A percentile compares a stretch with the other conserved stretches of the same genome.
phyloP scores from a whole-genome alignment of 202 grass and related monocot species.

The Musa balbisiana region DNA sequence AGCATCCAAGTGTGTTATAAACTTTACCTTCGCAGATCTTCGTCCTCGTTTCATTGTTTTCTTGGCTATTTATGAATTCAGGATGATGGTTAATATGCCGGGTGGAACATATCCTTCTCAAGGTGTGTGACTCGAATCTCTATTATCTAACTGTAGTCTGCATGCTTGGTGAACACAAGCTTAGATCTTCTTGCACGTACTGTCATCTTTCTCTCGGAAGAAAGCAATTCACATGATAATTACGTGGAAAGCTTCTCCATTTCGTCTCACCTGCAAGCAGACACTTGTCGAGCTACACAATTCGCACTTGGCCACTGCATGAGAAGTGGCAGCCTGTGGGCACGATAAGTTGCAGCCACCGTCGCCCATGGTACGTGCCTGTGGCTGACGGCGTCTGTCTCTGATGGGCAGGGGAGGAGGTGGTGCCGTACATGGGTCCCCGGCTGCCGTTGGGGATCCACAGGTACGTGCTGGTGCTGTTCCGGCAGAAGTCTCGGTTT shows the following conservation, averaged over 20 bases:
- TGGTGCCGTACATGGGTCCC: conserved; percentile 62
- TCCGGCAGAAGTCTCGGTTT: conserved; percentile 55
- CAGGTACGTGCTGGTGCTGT: conserved; percentile 65
- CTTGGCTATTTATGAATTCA: conserved; percentile 1
- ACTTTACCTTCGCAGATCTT: neutral
- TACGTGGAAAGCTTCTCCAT: no score
- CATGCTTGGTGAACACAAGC: no score
- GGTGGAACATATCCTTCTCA: conserved; percentile 49
- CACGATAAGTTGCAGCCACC: neutral
- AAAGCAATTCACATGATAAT: no score
- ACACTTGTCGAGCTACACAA: conserved; percentile 12
- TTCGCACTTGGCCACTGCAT: neutral
- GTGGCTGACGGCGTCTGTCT: neutral
- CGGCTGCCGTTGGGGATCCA: conserved; percentile 71
- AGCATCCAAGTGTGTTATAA: neutral
- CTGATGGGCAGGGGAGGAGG: conserved; percentile 45
- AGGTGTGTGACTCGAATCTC: conserved; percentile 22
- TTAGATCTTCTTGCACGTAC: no score
- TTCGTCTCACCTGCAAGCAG: neutral
- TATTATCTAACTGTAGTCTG: no score
- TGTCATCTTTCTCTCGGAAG: no score
- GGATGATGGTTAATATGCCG: conserved; percentile 63
- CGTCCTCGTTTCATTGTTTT: neutral
- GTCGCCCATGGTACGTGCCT: neutral
- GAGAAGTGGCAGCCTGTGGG: neutral